phyloP scores from a whole-genome alignment of 225 moss, liverwort and hornwort genomes.

The Physcomitrellopsis africana region DNA sequence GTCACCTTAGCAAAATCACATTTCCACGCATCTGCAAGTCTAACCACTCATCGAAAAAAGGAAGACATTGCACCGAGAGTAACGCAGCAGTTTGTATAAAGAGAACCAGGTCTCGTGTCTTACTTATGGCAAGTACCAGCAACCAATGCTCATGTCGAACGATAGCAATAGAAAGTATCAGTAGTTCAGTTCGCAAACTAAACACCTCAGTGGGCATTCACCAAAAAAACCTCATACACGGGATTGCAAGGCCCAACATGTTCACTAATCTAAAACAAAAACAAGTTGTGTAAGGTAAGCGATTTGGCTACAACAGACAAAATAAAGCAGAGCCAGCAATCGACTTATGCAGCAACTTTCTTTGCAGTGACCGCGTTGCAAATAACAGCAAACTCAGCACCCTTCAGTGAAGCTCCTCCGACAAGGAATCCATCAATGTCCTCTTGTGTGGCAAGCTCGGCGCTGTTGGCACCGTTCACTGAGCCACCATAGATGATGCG shows the following conservation, averaged over 20 bases:
- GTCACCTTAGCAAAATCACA: too few relatives aligned
- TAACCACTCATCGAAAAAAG: not conserved
- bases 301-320: not conserved
- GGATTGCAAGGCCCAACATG: not conserved
- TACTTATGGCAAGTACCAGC: not conserved
- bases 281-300: not conserved
- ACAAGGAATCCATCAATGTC: slow-evolving; percentile 92
- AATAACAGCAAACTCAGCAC: slow-evolving; percentile 78
- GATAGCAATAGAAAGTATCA: not conserved
- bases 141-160: not conserved
- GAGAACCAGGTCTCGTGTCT: slow-evolving; percentile 1
- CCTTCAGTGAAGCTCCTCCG: slow-evolving; percentile 82
- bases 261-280: not conserved
- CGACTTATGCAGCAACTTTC: slow-evolving; percentile 60
- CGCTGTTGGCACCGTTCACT: slow-evolving; percentile 69
- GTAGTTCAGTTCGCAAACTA: not conserved
- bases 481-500: slow-evolving; percentile 89
- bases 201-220: not conserved
- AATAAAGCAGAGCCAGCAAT: not conserved
- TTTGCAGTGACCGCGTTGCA: slow-evolving; percentile 86
- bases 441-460: slow-evolving; percentile 71
- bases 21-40: too few relatives aligned
- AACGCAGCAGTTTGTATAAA: not conserved
- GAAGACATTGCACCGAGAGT: not conserved
- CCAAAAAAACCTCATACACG: too few relatives aligned